phyloP scores from a whole-genome alignment of 176 grass and related monocot species.

The Rhipidocladum racemiflorum region DNA sequence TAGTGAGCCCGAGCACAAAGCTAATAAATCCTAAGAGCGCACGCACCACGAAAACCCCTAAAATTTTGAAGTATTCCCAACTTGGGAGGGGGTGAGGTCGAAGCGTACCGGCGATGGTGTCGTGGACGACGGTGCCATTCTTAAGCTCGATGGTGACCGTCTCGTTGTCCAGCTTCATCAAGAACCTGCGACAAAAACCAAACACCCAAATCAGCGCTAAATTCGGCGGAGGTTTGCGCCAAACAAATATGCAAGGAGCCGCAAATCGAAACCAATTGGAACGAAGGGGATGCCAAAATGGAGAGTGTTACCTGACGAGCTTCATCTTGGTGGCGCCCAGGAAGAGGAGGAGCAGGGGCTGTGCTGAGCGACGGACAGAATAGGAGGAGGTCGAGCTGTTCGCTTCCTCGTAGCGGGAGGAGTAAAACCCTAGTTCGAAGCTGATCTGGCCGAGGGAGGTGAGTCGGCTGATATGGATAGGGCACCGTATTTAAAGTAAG shows the following conservation, averaged over 20 bases:
- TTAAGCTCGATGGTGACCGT: slow-evolving; percentile 96
- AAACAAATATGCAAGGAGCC: not conserved
- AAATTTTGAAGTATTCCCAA: not conserved
- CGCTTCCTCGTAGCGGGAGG: slow-evolving; percentile 40
- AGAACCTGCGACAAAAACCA: slow-evolving; percentile 51
- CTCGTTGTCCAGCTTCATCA: slow-evolving; percentile 99
- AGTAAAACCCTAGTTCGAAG: slow-evolving; percentile 56
- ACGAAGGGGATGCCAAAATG: not conserved
- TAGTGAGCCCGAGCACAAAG: not conserved
- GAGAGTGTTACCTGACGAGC: slow-evolving; percentile 73
- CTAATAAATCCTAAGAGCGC: not conserved
- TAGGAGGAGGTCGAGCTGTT: slow-evolving; percentile 20
- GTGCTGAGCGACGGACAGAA: not conserved
- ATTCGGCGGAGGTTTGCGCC: slow-evolving; percentile 12
- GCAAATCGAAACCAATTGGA: not conserved
- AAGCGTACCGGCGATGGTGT: slow-evolving; percentile 76
- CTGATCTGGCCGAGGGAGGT: slow-evolving; percentile 24
- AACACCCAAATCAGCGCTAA: slow-evolving; percentile 25
- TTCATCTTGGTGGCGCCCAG: slow-evolving; percentile 58
- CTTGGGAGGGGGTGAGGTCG: not conserved
- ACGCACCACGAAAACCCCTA: not conserved
- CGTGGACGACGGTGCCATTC: slow-evolving; percentile 92
- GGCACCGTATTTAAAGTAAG: too few relatives aligned
- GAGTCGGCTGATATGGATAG: not conserved
- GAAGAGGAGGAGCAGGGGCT: slow-evolving; percentile 11